These are phyloP conservation scores for Ophiocordyceps camponoti-saundersi DNA, from an alignment of 2,329 filamentous ascomycete genomes.

Conservation along the genomic window DNA sequence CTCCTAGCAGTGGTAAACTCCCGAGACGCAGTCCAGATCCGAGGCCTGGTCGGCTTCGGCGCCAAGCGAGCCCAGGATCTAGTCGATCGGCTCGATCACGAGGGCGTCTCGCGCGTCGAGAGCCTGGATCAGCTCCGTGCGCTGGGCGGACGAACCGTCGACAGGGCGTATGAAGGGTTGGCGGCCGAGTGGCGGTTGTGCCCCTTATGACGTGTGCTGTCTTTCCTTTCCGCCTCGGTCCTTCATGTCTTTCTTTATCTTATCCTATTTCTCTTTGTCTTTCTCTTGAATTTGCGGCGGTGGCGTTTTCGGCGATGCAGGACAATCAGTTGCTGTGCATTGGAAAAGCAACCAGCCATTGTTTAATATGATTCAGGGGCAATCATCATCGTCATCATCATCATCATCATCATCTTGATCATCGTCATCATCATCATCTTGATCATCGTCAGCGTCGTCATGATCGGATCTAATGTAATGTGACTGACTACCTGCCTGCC, in stretches of 20 bases:
- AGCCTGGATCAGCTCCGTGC: constrained; percentile 32
- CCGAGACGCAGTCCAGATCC: constrained; percentile 47
- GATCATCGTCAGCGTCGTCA: too few species aligned
- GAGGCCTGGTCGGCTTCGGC: constrained; percentile 51
- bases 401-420: too few species aligned
- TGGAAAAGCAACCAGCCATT: neutral
- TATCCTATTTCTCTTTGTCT: too few species aligned
- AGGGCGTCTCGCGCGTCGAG: constrained; percentile 21
- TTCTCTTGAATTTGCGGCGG: too few species aligned
- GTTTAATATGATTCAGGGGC: neutral
- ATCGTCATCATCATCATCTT: too few species aligned
- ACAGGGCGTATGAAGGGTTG: constrained; percentile 36
- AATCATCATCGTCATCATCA: too few species aligned
- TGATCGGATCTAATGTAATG: too few species aligned
- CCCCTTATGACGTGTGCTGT: neutral
- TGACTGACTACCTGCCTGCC: too few species aligned
- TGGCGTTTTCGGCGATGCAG: too few species aligned
- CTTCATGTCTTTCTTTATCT: neutral
- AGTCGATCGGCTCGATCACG: constrained; percentile 35
- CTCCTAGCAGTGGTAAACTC: constrained; percentile 60
- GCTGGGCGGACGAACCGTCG: constrained; percentile 35
- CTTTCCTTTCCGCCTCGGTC: neutral
- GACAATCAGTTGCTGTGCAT: neutral
- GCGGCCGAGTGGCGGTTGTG: neutral
- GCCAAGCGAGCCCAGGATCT: constrained; percentile 51